Base-by-base conservation (phyloP, 2,329 filamentous ascomycete species). In the Hyphodiscus sp. region DNA sequence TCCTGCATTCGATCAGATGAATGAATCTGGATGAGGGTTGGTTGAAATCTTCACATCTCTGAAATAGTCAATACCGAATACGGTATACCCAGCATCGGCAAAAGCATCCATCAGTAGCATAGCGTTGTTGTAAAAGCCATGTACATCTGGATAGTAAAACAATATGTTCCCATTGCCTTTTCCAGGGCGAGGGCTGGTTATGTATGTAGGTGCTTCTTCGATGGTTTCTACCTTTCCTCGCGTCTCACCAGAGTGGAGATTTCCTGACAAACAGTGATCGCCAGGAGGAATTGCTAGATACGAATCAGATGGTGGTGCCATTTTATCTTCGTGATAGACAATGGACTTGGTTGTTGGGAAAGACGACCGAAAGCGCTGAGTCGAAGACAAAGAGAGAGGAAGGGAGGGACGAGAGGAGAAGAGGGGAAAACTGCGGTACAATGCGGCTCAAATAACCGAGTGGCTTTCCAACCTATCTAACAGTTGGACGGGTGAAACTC, bases 31-130 rank as follows among this genome's bases (percentile, higher is more conserved):
- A 38, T n/a, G 41, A 52, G 41, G 15, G 38, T 38, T 33, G 33
- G 13, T 33, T 13, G 13, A 41, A 54, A 59, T 74, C 72, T 5
- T 71, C 74, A 10, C 23, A 26, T 26, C 23, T 26, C 66, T 65
- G 53, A 76, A 76, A 60, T 76, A 76, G 50, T 76, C 74, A 16
- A 74, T 54, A 1, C 74, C 73, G 19, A 76, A 54, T 0, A 71
- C 69, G 9, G 67, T 57, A 57, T 74, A 76, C 1, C 74, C 74
- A 8, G 70, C 69, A 52, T 74, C 70, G 11, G 73, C 72, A 55
- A 76, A 74, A 1, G 60, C 73, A 58, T 76, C 74, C 72, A 76
- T 76, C 41, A 75, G 59, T n/a, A 76, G 64, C 20, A 71, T 60
- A 0, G 68, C 70, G 47, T 76, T 76, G 11, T 62, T 67, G 55